These are phyloP conservation scores for Acanthamoeba castellanii DNA, from an alignment of 208 protist genomes.

Conservation along the genomic window DNA sequence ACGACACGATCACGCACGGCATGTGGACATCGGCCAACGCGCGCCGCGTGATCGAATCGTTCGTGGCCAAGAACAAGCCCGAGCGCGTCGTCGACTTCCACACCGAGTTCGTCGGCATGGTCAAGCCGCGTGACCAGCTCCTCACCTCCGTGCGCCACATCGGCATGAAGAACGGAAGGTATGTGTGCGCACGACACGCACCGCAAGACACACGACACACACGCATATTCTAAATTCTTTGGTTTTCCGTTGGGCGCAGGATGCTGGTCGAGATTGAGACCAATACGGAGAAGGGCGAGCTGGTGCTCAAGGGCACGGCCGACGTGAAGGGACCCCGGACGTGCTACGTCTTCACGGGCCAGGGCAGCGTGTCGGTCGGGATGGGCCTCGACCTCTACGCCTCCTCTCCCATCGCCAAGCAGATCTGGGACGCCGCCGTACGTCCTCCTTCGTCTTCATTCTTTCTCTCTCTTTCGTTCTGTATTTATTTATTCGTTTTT, in stretches of 20 bases:
- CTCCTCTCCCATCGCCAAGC: constrained; percentile 80
- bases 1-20: constrained; percentile 89
- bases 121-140: constrained; percentile 87
- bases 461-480: background rate
- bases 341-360: constrained; percentile 92
- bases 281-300: constrained; percentile 45
- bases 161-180: constrained; percentile 86
- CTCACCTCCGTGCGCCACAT: constrained; percentile 86
- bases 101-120: constrained; percentile 89
- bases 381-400: constrained; percentile 93
- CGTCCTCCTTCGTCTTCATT: background rate
- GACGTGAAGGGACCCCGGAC: constrained; percentile 85
- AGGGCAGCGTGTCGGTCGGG: constrained; percentile 79
- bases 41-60: constrained; percentile 85
- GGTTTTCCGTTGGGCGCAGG: background rate
- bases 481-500: background rate
- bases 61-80: constrained; percentile 83
- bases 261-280: constrained; percentile 72
- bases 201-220: constrained; percentile 74
- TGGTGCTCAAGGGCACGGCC: constrained; percentile 86
- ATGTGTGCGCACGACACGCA: constrained; percentile 82
- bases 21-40: constrained; percentile 89
- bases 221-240: background rate
- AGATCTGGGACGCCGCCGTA: constrained; percentile 85
- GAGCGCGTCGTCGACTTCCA: constrained; percentile 82